These are phyloP conservation scores for Gynandropsis gynandra DNA, from an alignment of 345 rosid species.

Conservation along the genomic window DNA sequence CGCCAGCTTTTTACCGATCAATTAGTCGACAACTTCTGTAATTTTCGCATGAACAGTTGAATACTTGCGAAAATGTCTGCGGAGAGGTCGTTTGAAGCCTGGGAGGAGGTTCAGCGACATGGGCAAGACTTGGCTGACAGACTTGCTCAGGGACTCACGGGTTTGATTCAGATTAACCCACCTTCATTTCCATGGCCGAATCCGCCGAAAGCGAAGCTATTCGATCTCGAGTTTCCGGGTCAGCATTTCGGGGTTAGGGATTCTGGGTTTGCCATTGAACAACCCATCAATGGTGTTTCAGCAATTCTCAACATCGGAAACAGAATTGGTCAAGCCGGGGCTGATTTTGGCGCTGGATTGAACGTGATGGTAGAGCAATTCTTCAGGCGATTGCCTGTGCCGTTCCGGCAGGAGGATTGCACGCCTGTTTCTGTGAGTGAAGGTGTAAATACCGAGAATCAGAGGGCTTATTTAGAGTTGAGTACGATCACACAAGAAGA, in stretches of 20 bases:
- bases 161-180: constrained; percentile 53
- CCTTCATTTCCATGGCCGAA: constrained; percentile 42
- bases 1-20: constrained; percentile 2
- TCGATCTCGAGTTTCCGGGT: constrained; percentile 62
- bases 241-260: constrained; percentile 40
- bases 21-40: not conserved
- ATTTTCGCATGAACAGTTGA: not conserved
- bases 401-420: constrained; percentile 52
- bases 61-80: constrained; percentile 44
- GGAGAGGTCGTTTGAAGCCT: constrained; percentile 85
- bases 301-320: constrained; percentile 70
- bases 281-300: constrained; percentile 47
- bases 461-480: constrained; percentile 16
- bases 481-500: constrained; percentile 25
- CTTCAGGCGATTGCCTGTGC: constrained; percentile 60
- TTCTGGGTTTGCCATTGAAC: constrained; percentile 37
- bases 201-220: constrained; percentile 49
- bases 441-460: constrained; percentile 21
- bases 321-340: constrained; percentile 80
- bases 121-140: constrained; percentile 89
- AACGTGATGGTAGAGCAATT: constrained; percentile 76
- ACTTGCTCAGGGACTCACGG: constrained; percentile 80
- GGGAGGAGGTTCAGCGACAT: constrained; percentile 97
- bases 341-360: constrained; percentile 72
- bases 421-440: not conserved